Evolutionary conservation across 2,329 filamentous ascomycete species (phyloP), one percentile per base, ranked within the genome.

Genomic region (Trichoderma citrinoviride): DNA sequence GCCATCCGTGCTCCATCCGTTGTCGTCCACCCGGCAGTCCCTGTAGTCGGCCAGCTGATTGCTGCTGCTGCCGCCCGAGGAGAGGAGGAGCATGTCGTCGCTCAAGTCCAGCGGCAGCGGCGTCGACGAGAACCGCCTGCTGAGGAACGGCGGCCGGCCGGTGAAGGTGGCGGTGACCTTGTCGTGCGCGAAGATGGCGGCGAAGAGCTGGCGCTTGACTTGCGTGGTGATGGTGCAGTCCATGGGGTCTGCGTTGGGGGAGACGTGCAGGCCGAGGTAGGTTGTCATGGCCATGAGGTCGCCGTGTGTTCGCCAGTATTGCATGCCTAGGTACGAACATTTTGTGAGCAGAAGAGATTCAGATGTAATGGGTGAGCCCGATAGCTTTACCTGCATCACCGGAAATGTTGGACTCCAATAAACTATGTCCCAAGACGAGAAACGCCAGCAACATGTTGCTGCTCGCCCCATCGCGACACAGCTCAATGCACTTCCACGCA

Each of bases 1-100:
- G 3, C 66, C 64, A 47, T 63, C 52, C 1, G 40, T 67, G n/a
- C 65, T 67, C 66, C 66, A 67, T 19, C 66, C 66, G 10, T 66
- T 46, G 7, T 62, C 64, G 29, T 67, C 66, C 15, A 67, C 56
- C 3, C 53, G 46, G 33, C 37, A 55, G 14, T 66, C 63, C 1
- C 8, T 27, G 56, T 15, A 49, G 4, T 44, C 14, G 7, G 41
- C 23, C 0, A 41, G 17, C 7, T 46, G 44, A 5, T n/a, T n/a
- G n/a, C n/a, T n/a, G n/a, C n/a, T n/a, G n/a, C 40, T 19, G 1
- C 7, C 7, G 33, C 37, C 17, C 3, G 55, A 49, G 17, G n/a
- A n/a, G n/a, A n/a, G n/a, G n/a, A 67, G 1, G n/a, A 66, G 5
- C 2, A 65, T 14, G 12, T 66, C 57, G 23, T 67, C 66, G 17